Conservation (phyloP, 805 yeast genomes). For the Dipodascopsis tothii region DNA sequence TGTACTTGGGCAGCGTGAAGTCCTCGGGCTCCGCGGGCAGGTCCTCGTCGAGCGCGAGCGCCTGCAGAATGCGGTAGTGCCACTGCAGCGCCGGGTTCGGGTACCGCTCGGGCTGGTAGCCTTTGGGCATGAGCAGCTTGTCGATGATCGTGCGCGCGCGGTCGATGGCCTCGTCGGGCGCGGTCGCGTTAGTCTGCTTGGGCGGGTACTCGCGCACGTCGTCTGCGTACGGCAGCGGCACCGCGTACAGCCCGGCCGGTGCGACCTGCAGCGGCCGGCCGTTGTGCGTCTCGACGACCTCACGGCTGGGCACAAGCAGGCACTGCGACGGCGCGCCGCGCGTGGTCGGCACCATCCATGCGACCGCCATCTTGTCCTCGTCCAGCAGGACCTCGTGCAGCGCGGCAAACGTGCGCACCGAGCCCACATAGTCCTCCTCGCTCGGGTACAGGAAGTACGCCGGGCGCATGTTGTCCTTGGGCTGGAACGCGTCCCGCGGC, state of each 20-base stretch:
- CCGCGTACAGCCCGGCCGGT: conserved; percentile 68
- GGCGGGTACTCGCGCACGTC: conserved; percentile 63
- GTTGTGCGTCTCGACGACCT: conserved; percentile 29
- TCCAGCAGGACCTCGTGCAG: conserved; percentile 53
- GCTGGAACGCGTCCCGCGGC: conserved; percentile 36
- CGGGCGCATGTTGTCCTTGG: conserved; percentile 46
- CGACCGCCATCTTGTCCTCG: conserved; percentile 51
- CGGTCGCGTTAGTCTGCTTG: conserved; percentile 3
- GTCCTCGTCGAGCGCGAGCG: conserved; percentile 55
- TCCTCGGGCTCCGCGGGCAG: conserved; percentile 27
- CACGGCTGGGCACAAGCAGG: conserved; percentile 47
- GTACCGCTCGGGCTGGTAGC: conserved; percentile 51
- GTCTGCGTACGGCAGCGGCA: conserved; percentile 65
- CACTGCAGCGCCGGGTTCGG: conserved; percentile 62
- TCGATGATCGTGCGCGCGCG: conserved; percentile 31
- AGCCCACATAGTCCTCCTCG: conserved; percentile 51
- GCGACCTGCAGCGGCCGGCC: conserved; percentile 26
- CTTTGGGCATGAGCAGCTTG: conserved; percentile 40
- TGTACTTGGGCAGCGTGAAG: conserved; percentile 24
- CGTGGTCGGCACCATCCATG: conserved; percentile 60
- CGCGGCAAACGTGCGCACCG: conserved; percentile 59
- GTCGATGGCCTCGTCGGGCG: conserved; percentile 25
- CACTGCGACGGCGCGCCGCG: conserved; percentile 50
- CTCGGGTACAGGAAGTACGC: conserved; percentile 65
- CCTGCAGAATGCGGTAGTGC: conserved; percentile 57